phyloP scores from a whole-genome alignment of 2,329 filamentous ascomycete genomes.

The Aureobasidium pullulans region DNA sequence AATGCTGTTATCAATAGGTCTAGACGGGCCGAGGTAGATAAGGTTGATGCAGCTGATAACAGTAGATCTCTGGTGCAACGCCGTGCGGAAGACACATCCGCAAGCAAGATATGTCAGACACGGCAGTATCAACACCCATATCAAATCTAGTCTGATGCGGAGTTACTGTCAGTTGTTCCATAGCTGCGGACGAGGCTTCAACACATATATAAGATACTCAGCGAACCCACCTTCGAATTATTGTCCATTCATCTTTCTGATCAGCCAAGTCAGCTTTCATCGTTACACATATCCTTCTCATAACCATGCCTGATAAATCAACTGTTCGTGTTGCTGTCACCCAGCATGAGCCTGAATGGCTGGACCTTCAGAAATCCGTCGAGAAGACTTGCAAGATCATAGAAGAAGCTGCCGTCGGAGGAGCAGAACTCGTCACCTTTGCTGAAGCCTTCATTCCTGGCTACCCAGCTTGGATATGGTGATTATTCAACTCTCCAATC shows the following conservation, averaged over 20 bases:
- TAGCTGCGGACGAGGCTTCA: too few relatives aligned
- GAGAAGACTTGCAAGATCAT: slow-evolving; percentile 53
- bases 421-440: slow-evolving; percentile 47
- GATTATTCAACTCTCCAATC: slow-evolving; percentile 13
- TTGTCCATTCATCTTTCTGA: too few relatives aligned
- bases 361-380: slow-evolving; percentile 49
- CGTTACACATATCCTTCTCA: too few relatives aligned
- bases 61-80: background rate
- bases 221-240: too few relatives aligned
- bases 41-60: background rate
- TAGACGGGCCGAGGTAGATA: background rate
- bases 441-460: slow-evolving; percentile 42
- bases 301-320: background rate
- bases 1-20: background rate
- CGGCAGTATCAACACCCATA: background rate
- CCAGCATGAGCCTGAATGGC: slow-evolving; percentile 54
- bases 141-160: background rate
- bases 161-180: too few relatives aligned
- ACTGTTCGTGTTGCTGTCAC: slow-evolving; percentile 39
- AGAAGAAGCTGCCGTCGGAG: slow-evolving; percentile 45
- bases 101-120: background rate
- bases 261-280: too few relatives aligned
- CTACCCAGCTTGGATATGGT: slow-evolving; percentile 43
- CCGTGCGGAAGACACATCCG: background rate
- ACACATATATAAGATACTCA: too few relatives aligned